phyloP scores from a whole-genome alignment of 805 yeast genomes.

The Spencermartinsiella europaea region DNA sequence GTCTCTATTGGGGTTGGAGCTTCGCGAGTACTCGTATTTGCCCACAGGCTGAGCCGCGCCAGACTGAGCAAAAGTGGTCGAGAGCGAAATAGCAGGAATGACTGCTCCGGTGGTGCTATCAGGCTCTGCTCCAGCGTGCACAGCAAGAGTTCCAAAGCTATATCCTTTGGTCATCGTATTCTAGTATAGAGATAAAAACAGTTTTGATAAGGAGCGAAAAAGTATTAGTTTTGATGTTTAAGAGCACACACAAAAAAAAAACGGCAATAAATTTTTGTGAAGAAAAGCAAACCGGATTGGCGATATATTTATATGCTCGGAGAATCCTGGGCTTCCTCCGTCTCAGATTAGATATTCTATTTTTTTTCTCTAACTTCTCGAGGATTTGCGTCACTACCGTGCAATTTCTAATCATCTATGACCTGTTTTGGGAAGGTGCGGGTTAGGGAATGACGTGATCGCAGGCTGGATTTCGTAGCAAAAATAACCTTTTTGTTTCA shows the following conservation, averaged over 20 bases:
- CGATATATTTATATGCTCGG: too few relatives aligned
- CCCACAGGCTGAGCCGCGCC: conserved; percentile 77
- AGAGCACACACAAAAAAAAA: not conserved
- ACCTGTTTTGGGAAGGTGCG: too few relatives aligned
- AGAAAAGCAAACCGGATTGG: too few relatives aligned
- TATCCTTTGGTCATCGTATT: conserved; percentile 6
- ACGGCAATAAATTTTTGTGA: not conserved
- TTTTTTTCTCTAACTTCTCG: too few relatives aligned
- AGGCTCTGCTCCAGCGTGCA: conserved; percentile 73
- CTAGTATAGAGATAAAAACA: not conserved
- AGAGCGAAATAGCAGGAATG: conserved; percentile 74
- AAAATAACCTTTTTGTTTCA: too few relatives aligned
- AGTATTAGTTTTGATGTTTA: not conserved
- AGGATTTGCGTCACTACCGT: too few relatives aligned
- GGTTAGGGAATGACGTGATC: too few relatives aligned
- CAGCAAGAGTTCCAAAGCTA: conserved; percentile 70
- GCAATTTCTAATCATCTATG: too few relatives aligned
- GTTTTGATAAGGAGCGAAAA: not conserved
- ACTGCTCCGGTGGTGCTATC: conserved; percentile 80
- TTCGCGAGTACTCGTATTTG: conserved; percentile 75
- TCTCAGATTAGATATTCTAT: too few relatives aligned
- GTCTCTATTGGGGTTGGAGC: conserved; percentile 82
- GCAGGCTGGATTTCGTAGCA: too few relatives aligned
- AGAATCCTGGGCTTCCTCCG: too few relatives aligned
- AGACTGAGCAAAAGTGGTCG: conserved; percentile 79